Evolutionary conservation across 441 rosid genomes (phyloP), one percentile per base, ranked within the genome.

Genomic region (Syzygium syzygioides): DNA sequence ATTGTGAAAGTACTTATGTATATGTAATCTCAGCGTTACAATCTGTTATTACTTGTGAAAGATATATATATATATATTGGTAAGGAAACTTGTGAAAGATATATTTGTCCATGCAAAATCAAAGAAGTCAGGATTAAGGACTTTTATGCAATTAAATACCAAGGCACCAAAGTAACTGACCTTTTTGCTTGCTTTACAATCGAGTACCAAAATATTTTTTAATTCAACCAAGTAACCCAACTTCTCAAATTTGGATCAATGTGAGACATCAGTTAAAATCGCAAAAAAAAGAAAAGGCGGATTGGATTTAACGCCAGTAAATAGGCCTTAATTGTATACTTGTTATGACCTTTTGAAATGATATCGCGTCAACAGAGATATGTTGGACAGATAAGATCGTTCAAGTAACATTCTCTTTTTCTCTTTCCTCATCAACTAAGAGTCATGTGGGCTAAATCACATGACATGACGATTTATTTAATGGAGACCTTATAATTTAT

Each of bases 361-460:
- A 71, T 12, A 50, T 37, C 28, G 41, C 5, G 2, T 23, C 50
- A 71, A 37, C 17, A 37, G 0, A 37, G n/a, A 71, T 20, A 71
- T 0, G 0, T 71, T 37, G 52, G 9, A 9, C 1, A 0, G n/a
- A 13, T 11, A 20, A 71, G 14, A 1, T 71, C 9, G 17, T 20
- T 37, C 80, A 11, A 19, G 25, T 37, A 37, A 20, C 15, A 20
- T 37, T 71, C 50, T 30, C 0, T 60, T n/a, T n/a, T 20, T 64
- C 80, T 71, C 1, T 37, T 20, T 71, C 4, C 52, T 71, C 6
- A 3, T 37, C 83, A 5, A 41, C 9, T 23, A 45, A 71, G 8
- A 71, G 15, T 37, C 14, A 20, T 0, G 52, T 11, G 9, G 12
- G 8, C 23, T 71, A 37, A 41, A 37, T 76, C n/a, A 37, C 17